Conservation (phyloP, 2,329 filamentous ascomycete species). For the Seiridium cupressi region DNA sequence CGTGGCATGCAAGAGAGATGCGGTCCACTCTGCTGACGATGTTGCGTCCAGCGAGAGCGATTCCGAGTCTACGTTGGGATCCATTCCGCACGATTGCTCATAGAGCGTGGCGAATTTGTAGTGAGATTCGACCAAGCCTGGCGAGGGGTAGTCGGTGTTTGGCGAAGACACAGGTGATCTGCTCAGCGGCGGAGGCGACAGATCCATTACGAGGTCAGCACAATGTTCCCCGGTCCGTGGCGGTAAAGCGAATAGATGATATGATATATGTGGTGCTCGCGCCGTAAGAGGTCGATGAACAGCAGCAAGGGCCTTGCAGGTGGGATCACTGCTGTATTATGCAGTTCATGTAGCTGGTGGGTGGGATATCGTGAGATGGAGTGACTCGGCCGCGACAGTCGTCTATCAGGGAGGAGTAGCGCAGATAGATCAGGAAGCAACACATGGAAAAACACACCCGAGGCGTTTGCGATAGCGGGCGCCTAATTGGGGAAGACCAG, state of each 20-base stretch:
- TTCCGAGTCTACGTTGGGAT: constrained; percentile 34
- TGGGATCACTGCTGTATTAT: too few relatives aligned
- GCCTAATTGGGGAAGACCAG: not conserved
- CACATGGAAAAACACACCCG: too few relatives aligned
- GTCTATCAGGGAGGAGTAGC: too few relatives aligned
- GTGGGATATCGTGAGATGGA: not conserved
- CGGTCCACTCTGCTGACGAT: constrained; percentile 43
- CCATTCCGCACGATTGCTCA: constrained; percentile 37
- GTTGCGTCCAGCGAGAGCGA: constrained; percentile 38
- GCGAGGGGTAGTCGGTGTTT: constrained; percentile 46
- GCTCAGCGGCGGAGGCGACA: constrained; percentile 46
- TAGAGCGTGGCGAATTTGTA: constrained; percentile 42
- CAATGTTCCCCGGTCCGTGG: not conserved
- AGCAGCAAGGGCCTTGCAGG: too few relatives aligned
- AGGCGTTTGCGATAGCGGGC: too few relatives aligned
- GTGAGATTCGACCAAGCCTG: constrained; percentile 39
- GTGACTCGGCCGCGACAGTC: too few relatives aligned
- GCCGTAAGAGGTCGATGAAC: too few relatives aligned
- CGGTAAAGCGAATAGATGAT: not conserved
- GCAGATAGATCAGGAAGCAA: too few relatives aligned
- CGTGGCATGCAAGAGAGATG: constrained; percentile 36
- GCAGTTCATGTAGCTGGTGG: not conserved
- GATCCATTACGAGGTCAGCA: constrained; percentile 40
- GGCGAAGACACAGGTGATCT: constrained; percentile 41
- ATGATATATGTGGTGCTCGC: not conserved